Evolutionary conservation across 2,329 filamentous ascomycete species (phyloP).

Genomic region (Penicillium sp.): DNA sequence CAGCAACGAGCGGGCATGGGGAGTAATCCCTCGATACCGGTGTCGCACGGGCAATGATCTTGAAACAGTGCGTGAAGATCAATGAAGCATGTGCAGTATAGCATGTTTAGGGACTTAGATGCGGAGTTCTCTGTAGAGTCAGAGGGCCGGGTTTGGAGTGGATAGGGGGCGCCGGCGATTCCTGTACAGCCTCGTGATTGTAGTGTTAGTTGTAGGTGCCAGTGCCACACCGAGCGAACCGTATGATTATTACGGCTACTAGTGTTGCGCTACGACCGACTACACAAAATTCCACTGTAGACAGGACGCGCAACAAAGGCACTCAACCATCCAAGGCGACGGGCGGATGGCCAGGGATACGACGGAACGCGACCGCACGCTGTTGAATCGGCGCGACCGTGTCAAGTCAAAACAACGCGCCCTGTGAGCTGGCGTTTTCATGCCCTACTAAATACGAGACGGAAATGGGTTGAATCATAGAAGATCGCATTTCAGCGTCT

Average conservation of each 20-base stretch:
- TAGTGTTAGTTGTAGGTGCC: not conserved
- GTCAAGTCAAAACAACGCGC: not conserved
- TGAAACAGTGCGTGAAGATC: not conserved
- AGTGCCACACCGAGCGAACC: not conserved
- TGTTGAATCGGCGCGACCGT: not conserved
- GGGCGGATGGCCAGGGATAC: too few species aligned
- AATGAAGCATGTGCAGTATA: not conserved
- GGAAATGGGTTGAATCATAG: slow-evolving; percentile 24
- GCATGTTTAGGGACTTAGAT: not conserved
- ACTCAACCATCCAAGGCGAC: too few species aligned
- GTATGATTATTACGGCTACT: not conserved
- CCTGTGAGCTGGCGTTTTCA: too few species aligned
- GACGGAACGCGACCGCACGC: too few species aligned
- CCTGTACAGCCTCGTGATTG: not conserved
- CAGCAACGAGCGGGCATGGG: not conserved
- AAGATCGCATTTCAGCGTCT: slow-evolving; percentile 35
- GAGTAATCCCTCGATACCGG: not conserved
- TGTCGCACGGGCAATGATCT: not conserved
- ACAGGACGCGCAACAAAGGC: too few species aligned
- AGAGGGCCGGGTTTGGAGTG: not conserved
- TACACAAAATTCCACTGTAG: not conserved
- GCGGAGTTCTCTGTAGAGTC: not conserved
- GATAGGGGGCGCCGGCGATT: not conserved
- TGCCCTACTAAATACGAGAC: not conserved
- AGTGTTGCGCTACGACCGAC: not conserved